Evolutionary conservation across 257 asterid species (phyloP).

Genomic region (Oldenlandia corymbosa): DNA sequence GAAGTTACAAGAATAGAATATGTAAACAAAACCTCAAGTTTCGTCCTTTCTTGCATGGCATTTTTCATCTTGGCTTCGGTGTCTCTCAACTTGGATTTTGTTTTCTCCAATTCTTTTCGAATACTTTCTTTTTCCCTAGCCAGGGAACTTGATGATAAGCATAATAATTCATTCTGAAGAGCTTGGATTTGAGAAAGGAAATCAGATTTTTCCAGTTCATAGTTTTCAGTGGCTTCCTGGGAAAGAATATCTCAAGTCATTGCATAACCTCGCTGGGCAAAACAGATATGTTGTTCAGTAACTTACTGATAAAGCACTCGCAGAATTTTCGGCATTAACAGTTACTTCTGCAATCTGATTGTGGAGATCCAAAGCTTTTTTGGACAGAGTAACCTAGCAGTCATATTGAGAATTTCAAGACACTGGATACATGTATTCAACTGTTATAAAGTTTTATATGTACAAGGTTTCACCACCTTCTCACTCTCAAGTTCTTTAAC

Average conservation of each 20-base stretch:
- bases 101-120: conserved; percentile 87
- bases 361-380: conserved; percentile 51
- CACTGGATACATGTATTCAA: conserved; percentile 1
- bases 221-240: conserved; percentile 53
- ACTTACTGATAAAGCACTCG: conserved; percentile 42
- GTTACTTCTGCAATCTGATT: conserved; percentile 50
- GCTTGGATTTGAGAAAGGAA: conserved; percentile 43
- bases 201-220: conserved; percentile 58
- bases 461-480: conserved; percentile 47
- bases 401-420: conserved; percentile 2
- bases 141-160: conserved; percentile 65
- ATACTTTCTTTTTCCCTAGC: conserved; percentile 80
- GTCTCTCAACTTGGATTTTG: conserved; percentile 74
- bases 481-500: conserved; percentile 57
- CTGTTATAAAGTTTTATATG: conserved; percentile 12
- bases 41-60: conserved; percentile 84
- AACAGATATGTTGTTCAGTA: conserved; percentile 13
- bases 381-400: conserved; percentile 43
- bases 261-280: conserved; percentile 8
- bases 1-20: conserved; percentile 14
- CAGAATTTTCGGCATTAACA: conserved; percentile 42
- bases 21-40: conserved; percentile 64
- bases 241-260: conserved; percentile 22
- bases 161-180: conserved; percentile 55
- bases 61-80: conserved; percentile 80